Evolutionary conservation across 768 basidiomycete genomes (phyloP), one percentile per base, ranked within the genome.

Genomic region (Hygrophoropsis aurantiaca): DNA sequence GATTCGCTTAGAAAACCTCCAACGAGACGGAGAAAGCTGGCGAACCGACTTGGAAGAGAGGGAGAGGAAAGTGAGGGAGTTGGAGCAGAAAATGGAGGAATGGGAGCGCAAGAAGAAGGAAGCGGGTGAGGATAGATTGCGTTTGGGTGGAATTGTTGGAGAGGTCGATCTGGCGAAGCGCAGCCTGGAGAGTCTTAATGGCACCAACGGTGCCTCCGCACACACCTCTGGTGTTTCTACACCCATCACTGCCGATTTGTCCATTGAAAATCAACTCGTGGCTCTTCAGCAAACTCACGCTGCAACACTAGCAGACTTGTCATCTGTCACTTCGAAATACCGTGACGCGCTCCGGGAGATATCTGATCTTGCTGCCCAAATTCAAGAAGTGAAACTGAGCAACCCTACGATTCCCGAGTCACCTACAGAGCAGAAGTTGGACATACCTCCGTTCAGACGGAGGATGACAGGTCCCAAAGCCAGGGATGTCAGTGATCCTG

Each of bases 261-360:
- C 71, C 3, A 59, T 81, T 16, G 80, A 84, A 57, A 69, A 66
- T 18, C 87, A 94, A 65, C 71, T 94, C 21, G 65, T 81, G 7
- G 73, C 79, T 10, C 77, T 98, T n/a, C 89, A 87, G 59, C 80
- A 90, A 59, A 88, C 85, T 3, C 89, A 93, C 57, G 81, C 81
- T 9, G 84, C 85, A 34, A 91, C 90, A 0, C 75, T 94, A 18
- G 73, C 81, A 7, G 90, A 94, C 55, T 76, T 94, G 30, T 83
- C 90, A 6, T 74, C 81, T 1, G 79, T 97, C 27, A 83, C 86
- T 1, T 67, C 71, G 45, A 94, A 94, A 65, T 97, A 94, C 61
- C 84, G 84, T 24, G 89, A 95, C 50, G 90, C 94, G 15, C 76
- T 97, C 24, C 80, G 81, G 40, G 90, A 95, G 66, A 95, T 99